Evolutionary conservation across 306 rosid species (phyloP).

Genomic region (Hylodesmum podocarpum): DNA sequence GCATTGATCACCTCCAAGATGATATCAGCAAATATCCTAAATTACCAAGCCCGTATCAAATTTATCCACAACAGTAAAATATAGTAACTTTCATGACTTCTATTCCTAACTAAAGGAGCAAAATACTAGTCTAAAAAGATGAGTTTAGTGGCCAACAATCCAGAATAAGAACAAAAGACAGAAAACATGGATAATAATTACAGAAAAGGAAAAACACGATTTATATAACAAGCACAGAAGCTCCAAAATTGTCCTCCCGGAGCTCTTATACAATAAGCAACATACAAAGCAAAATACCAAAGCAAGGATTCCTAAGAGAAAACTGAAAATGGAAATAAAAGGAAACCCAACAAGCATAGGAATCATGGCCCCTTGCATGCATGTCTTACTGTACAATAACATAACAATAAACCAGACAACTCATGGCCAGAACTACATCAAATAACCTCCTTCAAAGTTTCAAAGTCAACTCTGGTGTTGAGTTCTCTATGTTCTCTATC

Average conservation of each 20-base stretch:
- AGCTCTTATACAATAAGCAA: constrained; percentile 52
- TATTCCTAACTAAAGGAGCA: background rate
- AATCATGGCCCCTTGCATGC: constrained; percentile 38
- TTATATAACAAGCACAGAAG: constrained; percentile 53
- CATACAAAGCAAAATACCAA: constrained; percentile 41
- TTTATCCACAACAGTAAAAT: background rate
- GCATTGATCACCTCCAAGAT: background rate
- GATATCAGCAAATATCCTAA: background rate
- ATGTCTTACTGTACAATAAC: constrained; percentile 58
- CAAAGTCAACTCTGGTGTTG: constrained; percentile 80
- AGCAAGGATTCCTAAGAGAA: constrained; percentile 28
- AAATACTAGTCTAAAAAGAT: background rate
- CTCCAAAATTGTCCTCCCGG: constrained; percentile 45
- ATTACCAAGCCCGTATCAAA: background rate
- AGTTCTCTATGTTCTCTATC: constrained; percentile 40
- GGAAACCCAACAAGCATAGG: constrained; percentile 21
- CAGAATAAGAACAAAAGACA: background rate
- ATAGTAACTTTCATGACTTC: background rate
- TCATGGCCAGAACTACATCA: constrained; percentile 24
- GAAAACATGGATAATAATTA: constrained; percentile 29
- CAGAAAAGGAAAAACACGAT: constrained; percentile 32
- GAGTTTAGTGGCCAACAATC: background rate
- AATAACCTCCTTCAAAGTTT: constrained; percentile 60
- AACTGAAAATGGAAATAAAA: constrained; percentile 24
- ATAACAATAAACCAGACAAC: constrained; percentile 33